phyloP scores from a whole-genome alignment of 2,329 filamentous ascomycete genomes.

The Phialophora expanda region DNA sequence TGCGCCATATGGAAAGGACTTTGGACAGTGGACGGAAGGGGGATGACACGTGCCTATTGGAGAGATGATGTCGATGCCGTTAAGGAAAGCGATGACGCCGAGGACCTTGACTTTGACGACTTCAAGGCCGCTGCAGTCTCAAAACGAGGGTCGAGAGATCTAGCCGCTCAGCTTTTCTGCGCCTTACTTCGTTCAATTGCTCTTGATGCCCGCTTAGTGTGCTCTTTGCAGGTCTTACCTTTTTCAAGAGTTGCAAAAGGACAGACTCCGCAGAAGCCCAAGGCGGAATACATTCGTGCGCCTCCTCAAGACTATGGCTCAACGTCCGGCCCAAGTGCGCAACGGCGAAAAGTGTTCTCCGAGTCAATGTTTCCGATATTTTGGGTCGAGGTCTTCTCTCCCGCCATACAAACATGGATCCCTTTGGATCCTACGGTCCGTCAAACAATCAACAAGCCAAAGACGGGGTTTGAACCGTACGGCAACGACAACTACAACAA shows the following conservation, averaged over 20 bases:
- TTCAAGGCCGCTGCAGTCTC: conserved; percentile 73
- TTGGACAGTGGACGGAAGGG: conserved; percentile 74
- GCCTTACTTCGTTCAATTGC: conserved; percentile 82
- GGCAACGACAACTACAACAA: conserved; percentile 75
- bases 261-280: conserved; percentile 50
- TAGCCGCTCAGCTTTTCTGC: conserved; percentile 90
- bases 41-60: conserved; percentile 75
- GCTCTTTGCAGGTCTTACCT: conserved; percentile 82
- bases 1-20: conserved; percentile 41
- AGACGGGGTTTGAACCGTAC: conserved; percentile 76
- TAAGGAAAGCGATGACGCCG: conserved; percentile 66
- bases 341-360: conserved; percentile 27
- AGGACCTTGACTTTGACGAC: conserved; percentile 72
- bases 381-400: conserved; percentile 92
- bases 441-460: conserved; percentile 74
- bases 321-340: conserved; percentile 4
- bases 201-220: conserved; percentile 81
- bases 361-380: conserved; percentile 84
- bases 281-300: conserved; percentile 45
- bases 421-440: conserved; percentile 85
- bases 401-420: conserved; percentile 88
- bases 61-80: conserved; percentile 68
- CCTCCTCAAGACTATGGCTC: conserved; percentile 33
- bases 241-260: conserved; percentile 61
- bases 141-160: conserved; percentile 81